Base-by-base conservation (phyloP, 1,139 yeast genomes). In the Geotrichum candidum region DNA sequence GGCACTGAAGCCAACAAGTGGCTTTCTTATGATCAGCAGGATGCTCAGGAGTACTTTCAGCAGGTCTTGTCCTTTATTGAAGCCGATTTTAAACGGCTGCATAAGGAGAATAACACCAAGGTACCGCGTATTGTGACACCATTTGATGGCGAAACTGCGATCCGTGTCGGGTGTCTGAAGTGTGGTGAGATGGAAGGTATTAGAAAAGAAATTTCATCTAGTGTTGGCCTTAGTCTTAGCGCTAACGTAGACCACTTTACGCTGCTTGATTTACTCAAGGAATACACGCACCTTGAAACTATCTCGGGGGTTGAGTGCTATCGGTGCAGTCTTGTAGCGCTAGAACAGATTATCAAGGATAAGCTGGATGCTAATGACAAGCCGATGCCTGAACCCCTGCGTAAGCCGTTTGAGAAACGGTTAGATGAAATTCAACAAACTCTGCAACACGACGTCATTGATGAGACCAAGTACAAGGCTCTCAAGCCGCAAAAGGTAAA, bases 121-220 rank as follows among this genome's bases (percentile, higher is more conserved):
- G 59, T 41, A 65, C 69, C 63, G 65, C 77, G 25, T 10, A 75
- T 89, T 60, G 73, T 90, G 2, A 90, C 97, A 0, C 97, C 97
- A 0, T 91, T 91, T 23, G 97, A 91, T 76, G 97, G 97, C 2
- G 77, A 88, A 2, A 83, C 87, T 31, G 94, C 90, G 1, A 96
- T 89, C 70, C 80, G 97, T 70, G 90, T 91, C 60, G 97, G 96
- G 0, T 91, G 97, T 73, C 79, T 89, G 57, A 80, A 82, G 22
- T 91, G 97, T 79, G 97, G 97, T 63, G 97, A 91, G 71, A 89
- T 86, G 73, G 97, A 96, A 58, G 97, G 97, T 1, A 86, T 91
- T 31, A 80, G 97, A 66, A 86, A 86, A 68, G 87, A 95, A 4
- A 90, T 90, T 0, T 82, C 84, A 51, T 86, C 95, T 68, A 96